These are phyloP conservation scores for Boletellus dicymbophilus DNA, from an alignment of 1,284 basidiomycete genomes.

Conservation along the genomic window DNA sequence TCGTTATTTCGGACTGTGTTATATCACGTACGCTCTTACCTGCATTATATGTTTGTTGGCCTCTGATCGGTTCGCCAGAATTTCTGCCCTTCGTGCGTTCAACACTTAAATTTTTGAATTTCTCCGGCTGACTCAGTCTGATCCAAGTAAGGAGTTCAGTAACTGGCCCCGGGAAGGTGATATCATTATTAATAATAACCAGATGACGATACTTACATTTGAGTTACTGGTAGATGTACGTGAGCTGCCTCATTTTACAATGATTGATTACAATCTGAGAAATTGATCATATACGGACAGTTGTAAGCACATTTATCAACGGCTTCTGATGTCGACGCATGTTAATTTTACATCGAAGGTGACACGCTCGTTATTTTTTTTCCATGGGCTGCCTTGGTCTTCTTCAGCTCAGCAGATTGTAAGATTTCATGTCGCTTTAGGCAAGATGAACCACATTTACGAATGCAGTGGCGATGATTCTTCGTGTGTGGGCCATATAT, in stretches of 20 bases:
- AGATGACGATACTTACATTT: not conserved
- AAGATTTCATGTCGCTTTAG: not conserved
- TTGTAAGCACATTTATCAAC: not conserved
- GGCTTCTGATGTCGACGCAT: not conserved
- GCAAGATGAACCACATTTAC: not conserved
- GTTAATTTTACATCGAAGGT: not conserved
- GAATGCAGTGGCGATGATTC: not conserved
- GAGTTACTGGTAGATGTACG: not conserved
- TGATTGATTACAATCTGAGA: not conserved
- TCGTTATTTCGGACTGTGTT: no score
- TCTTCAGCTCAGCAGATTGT: not conserved
- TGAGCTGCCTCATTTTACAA: not conserved
- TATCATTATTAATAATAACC: not conserved
- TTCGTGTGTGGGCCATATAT: no score
- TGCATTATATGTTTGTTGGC: no score
- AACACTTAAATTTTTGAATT: not conserved
- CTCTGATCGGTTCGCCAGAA: not conserved
- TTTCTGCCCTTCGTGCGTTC: not conserved
- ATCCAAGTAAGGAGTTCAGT: not conserved
- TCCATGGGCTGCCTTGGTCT: not conserved
- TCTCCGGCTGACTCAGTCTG: not conserved
- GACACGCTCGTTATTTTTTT: not conserved
- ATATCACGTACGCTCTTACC: no score
- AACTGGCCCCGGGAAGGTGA: no score
- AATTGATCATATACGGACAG: not conserved